phyloP scores from a whole-genome alignment of 257 asterid genomes.

The Capsicum rhomboideum region DNA sequence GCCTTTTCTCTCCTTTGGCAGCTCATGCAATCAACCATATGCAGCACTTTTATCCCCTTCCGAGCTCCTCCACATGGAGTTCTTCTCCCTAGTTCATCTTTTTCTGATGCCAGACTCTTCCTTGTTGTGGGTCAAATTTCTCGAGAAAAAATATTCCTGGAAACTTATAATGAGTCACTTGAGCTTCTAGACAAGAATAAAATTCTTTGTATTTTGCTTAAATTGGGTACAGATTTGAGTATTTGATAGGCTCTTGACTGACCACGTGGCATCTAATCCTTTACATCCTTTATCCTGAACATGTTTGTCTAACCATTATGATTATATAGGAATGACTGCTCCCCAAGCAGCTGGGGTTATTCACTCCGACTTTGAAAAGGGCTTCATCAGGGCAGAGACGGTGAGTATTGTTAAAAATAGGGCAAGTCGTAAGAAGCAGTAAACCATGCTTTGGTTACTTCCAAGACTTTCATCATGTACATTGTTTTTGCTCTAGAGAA shows the following conservation, averaged over 20 bases:
- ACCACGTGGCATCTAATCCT: neutral
- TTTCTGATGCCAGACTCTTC: neutral
- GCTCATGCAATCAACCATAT: neutral
- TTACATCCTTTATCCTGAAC: slow-evolving; percentile 7
- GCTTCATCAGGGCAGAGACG: slow-evolving; percentile 98
- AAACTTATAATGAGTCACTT: neutral
- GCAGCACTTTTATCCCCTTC: neutral
- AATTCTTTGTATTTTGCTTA: neutral
- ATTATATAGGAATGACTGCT: slow-evolving; percentile 84
- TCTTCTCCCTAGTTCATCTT: neutral
- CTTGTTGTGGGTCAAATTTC: neutral
- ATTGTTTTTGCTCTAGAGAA: neutral
- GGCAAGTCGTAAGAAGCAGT: neutral
- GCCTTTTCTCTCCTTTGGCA: neutral
- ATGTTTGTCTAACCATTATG: neutral
- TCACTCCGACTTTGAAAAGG: slow-evolving; percentile 96
- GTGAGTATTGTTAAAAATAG: slow-evolving; percentile 26
- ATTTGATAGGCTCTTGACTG: neutral
- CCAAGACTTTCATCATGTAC: neutral
- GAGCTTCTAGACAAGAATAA: neutral
- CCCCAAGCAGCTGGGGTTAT: slow-evolving; percentile 99
- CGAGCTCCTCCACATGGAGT: neutral
- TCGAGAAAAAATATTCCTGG: neutral
- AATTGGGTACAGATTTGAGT: neutral
- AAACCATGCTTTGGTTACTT: neutral